Base-by-base conservation (phyloP, 2,329 filamentous ascomycete species). In the Plectosphaerella cucumerina region DNA sequence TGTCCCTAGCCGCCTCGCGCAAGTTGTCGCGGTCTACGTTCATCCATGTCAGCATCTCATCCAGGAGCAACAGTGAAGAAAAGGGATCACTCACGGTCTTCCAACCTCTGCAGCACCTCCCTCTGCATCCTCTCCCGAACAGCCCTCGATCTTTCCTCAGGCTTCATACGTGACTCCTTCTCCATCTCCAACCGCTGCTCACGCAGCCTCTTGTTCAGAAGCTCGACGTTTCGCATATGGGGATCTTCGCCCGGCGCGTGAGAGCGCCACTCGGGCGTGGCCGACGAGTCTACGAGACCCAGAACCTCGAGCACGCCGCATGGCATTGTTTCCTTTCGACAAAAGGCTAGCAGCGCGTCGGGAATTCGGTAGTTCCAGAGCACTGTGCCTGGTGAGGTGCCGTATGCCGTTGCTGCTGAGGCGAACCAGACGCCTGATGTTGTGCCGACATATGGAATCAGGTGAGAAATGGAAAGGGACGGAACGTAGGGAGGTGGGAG, bases 301-400 rank as follows among this genome's bases (percentile, higher is more conserved):
- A 85, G 62, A 18, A 84, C 60, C n/a, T 82, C 80, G 23, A 85
- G 69, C 23, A 84, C 69, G 31, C 81, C 82, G 58, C 81, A 84
- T 1, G 81, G 81, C 1, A 85, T 73, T 1, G 76, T 77, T 17
- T 77, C 74, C 26, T 71, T 72, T 9, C 75, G 70, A 3, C 78
- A 65, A 52, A 85, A 80, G 1, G 66, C 55, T 2, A 82, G 58
- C 5, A 84, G 64, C 3, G 74, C 70, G 18, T 76, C 70, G 0
- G 81, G 79, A 44, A 84, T 81, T 50, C 74, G 73, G 66, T 82
- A 84, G 60, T 77, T 80, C 81, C 81, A 85, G 3, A 85, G 68
- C 10, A 82, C 71, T 1, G 80, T 82, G 56, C 77, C 72, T 47
- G 70, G 76, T 0, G 74, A 70, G 1, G 77, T 80, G 18, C 77